Conservation (phyloP, 306 rosid species). For the Cicer bijugum region DNA sequence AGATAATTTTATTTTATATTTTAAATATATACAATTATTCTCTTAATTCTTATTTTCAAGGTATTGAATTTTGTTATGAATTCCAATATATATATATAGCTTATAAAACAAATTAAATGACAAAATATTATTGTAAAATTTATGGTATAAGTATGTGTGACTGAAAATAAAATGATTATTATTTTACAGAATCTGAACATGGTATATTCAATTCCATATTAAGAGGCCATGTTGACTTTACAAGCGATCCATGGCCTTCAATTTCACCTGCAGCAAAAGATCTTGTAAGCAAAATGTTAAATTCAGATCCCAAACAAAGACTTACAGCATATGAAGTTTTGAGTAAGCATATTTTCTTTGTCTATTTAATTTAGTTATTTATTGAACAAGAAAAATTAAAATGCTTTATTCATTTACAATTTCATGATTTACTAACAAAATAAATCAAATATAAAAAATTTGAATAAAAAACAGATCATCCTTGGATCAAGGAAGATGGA, state of each 20-base stretch:
- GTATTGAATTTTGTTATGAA: background rate
- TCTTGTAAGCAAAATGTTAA: constrained; percentile 33
- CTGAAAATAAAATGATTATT: background rate
- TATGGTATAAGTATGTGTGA: background rate
- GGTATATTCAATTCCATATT: constrained; percentile 55
- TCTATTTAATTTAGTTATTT: background rate
- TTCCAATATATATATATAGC: background rate
- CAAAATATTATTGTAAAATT: background rate
- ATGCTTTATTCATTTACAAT: background rate
- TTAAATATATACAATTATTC: no score
- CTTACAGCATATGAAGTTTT: constrained; percentile 25
- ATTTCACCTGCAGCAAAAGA: constrained; percentile 74
- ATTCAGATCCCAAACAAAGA: constrained; percentile 43
- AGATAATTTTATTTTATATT: no score
- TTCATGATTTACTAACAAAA: background rate
- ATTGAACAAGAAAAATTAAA: background rate
- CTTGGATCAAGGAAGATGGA: constrained; percentile 33
- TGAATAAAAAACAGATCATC: background rate
- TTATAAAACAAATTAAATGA: background rate
- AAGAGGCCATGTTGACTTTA: constrained; percentile 72
- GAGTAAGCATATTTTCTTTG: background rate
- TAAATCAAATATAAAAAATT: background rate
- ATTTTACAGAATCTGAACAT: constrained; percentile 48
- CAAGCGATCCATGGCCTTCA: constrained; percentile 90
- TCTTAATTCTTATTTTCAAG: background rate